A percentile compares a stretch with the other conserved stretches of the same genome.
phyloP scores from a whole-genome alignment of 2,329 filamentous ascomycete genomes.

The Cercospora sp. region DNA sequence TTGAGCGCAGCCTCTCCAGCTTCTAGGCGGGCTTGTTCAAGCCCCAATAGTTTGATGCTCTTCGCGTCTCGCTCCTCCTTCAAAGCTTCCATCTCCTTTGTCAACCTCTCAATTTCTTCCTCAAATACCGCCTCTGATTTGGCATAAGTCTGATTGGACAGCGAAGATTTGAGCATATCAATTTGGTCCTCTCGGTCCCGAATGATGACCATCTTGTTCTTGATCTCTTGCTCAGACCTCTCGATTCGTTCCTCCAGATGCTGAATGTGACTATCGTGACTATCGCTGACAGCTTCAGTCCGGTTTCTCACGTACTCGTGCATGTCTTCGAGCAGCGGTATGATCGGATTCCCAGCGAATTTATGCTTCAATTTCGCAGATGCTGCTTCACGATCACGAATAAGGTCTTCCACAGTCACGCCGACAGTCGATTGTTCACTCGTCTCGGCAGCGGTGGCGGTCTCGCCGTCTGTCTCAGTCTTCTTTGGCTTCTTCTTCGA shows the following conservation, averaged over 20 bases:
- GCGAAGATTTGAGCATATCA: conserved; percentile 75
- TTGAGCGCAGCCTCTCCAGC: background rate
- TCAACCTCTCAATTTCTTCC: conserved; percentile 70
- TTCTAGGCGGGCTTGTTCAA: conserved; percentile 3
- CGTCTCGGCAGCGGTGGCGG: conserved; percentile 55
- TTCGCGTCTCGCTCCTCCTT: conserved; percentile 61
- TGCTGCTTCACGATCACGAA: conserved; percentile 22
- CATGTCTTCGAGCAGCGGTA: conserved; percentile 23
- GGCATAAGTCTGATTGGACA: conserved; percentile 59
- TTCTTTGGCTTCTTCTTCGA: conserved; percentile 76
- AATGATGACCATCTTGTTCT: conserved; percentile 67
- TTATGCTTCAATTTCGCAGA: conserved; percentile 23
- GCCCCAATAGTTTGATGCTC: conserved; percentile 4
- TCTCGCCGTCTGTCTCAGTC: conserved; percentile 77
- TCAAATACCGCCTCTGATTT: conserved; percentile 35
- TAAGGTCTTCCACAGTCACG: conserved; percentile 26
- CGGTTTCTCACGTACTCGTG: conserved; percentile 24
- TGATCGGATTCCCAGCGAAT: conserved; percentile 28
- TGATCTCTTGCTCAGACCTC: conserved; percentile 72
- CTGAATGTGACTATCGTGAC: conserved; percentile 24
- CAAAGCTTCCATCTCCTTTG: conserved; percentile 84
- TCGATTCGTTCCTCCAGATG: conserved; percentile 35
- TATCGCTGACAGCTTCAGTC: conserved; percentile 22
- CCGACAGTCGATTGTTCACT: conserved; percentile 19
- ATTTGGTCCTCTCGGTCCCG: conserved; percentile 89